Conservation (phyloP, 306 rosid species). For the Pyrus pyrifolia region DNA sequence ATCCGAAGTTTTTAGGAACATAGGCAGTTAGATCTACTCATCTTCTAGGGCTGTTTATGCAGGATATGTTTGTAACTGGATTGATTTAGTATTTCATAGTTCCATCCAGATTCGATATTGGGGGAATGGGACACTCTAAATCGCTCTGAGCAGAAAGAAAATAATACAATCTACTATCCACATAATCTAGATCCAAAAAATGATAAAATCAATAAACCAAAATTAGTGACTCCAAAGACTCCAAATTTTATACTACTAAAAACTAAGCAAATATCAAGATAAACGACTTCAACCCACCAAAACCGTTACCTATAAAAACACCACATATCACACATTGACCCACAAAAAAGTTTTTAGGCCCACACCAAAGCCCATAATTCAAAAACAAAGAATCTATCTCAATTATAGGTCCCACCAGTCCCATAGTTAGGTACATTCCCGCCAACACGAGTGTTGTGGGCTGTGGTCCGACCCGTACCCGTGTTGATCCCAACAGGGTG, state of each 20-base stretch:
- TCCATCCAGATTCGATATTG: background rate
- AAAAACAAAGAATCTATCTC: background rate
- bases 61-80: background rate
- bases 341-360: background rate
- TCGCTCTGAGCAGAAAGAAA: background rate
- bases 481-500: conserved; percentile 24
- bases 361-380: background rate
- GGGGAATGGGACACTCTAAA: background rate
- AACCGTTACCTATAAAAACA: background rate
- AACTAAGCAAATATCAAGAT: background rate
- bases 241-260: background rate
- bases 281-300: background rate
- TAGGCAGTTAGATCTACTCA: background rate
- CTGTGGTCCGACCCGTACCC: conserved; percentile 22
- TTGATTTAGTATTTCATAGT: too few species aligned
- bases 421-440: conserved; percentile 16
- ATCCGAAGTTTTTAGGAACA: too few species aligned
- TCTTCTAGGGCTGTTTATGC: background rate
- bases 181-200: background rate
- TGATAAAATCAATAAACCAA: background rate
- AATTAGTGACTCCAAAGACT: background rate
- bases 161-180: background rate
- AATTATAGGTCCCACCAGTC: conserved; percentile 31
- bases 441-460: conserved; percentile 12
- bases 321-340: background rate